Evolutionary conservation across 805 yeast genomes (phyloP).

Genomic region (Wickerhamomyces strasburgensis): DNA sequence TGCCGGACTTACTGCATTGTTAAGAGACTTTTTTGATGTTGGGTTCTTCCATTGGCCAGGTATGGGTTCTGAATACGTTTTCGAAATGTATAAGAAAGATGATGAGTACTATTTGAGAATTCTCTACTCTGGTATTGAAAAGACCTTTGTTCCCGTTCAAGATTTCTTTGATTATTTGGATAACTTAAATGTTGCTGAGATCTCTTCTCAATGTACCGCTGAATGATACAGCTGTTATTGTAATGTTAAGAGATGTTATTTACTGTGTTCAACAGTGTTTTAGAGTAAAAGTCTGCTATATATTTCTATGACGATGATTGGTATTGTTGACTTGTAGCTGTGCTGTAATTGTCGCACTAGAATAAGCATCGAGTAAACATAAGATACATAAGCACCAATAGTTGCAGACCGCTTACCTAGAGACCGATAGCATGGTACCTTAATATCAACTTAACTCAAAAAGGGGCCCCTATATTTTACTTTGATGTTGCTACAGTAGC

Average conservation of each 20-base stretch:
- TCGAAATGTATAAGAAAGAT: constrained; percentile 33
- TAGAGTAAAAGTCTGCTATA: no score
- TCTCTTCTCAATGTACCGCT: constrained; percentile 9
- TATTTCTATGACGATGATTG: no score
- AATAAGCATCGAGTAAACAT: no score
- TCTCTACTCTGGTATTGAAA: constrained; percentile 30
- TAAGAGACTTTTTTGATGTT: constrained; percentile 26
- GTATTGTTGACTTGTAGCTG: no score
- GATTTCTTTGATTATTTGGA: constrained; percentile 19
- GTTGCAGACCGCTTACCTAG: no score
- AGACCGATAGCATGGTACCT: no score
- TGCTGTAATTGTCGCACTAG: no score
- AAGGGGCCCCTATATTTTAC: no score
- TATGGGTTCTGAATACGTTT: constrained; percentile 40
- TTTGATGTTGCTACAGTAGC: no score
- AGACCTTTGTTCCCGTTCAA: constrained; percentile 15
- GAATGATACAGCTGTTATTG: constrained; percentile 16
- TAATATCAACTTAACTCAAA: no score
- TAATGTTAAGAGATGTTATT: background rate
- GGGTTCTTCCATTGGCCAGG: constrained; percentile 40
- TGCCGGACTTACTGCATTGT: constrained; percentile 30
- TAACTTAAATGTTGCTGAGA: constrained; percentile 10
- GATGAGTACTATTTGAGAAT: constrained; percentile 30
- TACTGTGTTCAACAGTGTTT: background rate
- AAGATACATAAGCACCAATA: no score